These are phyloP conservation scores for Entoloma clypeatum DNA, from an alignment of 1,284 basidiomycete genomes.

Conservation along the genomic window DNA sequence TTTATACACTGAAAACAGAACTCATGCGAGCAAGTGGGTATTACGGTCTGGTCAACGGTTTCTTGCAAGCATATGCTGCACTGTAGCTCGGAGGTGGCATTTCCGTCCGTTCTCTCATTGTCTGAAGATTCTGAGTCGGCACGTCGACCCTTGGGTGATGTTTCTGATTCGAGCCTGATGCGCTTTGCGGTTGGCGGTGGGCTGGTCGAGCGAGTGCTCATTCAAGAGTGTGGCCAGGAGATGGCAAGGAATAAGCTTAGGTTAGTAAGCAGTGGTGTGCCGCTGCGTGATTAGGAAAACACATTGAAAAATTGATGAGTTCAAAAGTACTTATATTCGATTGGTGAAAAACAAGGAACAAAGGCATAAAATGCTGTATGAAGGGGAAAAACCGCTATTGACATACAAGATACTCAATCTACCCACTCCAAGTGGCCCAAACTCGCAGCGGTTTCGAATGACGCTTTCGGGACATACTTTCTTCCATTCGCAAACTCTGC, in stretches of 20 bases:
- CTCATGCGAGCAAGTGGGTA: conserved; percentile 80
- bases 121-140: not conserved
- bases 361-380: no score
- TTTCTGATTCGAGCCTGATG: conserved; percentile 22
- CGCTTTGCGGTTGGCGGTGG: conserved; percentile 29
- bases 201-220: conserved; percentile 19
- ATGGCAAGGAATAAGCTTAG: conserved; percentile 1
- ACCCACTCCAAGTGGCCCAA: conserved; percentile 15
- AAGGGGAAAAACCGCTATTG: no score
- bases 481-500: conserved; percentile 10
- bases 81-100: conserved; percentile 33
- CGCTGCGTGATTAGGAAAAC: no score
- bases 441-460: conserved; percentile 10
- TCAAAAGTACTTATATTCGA: no score
- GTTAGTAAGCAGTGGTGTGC: no score
- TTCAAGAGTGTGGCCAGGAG: conserved; percentile 3
- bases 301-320: no score
- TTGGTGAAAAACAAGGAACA: no score
- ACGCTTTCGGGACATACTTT: conserved; percentile 16
- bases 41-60: conserved; percentile 71
- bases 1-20: conserved; percentile 88
- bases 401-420: no score
- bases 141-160: conserved; percentile 5
- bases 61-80: conserved; percentile 75
- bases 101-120: conserved; percentile 9